Base-by-base conservation (phyloP, 2,329 filamentous ascomycete genomes). In the Rhynchosporium agropyri region DNA sequence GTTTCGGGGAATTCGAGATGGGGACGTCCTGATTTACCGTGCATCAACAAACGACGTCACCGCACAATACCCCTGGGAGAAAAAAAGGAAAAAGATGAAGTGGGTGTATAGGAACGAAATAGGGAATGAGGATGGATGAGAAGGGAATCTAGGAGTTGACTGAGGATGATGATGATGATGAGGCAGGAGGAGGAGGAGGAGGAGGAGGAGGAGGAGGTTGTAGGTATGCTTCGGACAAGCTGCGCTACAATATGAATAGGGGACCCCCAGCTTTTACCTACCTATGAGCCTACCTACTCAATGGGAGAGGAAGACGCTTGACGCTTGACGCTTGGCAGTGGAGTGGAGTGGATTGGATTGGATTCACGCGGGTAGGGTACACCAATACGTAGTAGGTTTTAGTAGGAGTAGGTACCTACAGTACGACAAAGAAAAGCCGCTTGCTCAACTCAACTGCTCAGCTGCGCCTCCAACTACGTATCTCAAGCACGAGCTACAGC, bases 31-130 rank as follows among this genome's bases (percentile, higher is more conserved):
- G 36, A 56, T 29, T 46, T 28, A 29, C 40, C 31, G 42, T 45
- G 31, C 33, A 40, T 60, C 48, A 51, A 53, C 33, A 60, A 60
- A 53, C 58, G 58, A 60, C 58, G 58, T 60, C 58, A 60, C 46
- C 13, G 28, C 26, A 6, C 13, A 31, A 7, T 36, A 33, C 51
- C 58, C 48, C 58, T 60, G 58, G 46, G 33, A 53, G 40, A 45
- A 33, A 51, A 45, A 45, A 51, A 53, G 58, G 13, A 45, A 45
- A 51, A 43, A 48, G 13, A 45, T 57, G 38, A 33, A 43, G 29
- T 26, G 45, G 46, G 48, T 4, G 28, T 29, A 45, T 36, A 31
- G 13, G 48, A 45, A 53, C 33, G 13, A 33, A 46, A 28, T 42
- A 13, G 38, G 26, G 3, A 36, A 57, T 43, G 33, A 38, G 15